A percentile compares a stretch with the other conserved stretches of the same genome.
These are phyloP conservation scores for Colletotrichum melonis DNA, from an alignment of 2,329 filamentous ascomycete genomes.

Conservation along the genomic window DNA sequence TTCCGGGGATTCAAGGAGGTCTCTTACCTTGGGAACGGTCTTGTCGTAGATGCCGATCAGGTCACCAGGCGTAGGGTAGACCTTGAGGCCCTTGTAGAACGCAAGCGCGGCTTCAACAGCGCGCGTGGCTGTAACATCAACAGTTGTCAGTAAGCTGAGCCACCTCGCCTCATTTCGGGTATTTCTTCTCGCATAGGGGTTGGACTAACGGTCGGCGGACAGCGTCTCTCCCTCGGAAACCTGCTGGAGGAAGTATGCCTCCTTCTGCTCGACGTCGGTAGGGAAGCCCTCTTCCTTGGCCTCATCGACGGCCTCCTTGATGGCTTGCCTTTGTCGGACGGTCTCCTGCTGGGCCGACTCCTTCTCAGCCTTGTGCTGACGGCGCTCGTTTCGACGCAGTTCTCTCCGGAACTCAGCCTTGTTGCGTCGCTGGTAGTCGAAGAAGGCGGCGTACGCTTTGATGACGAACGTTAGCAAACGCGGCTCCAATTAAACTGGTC, in stretches of 20 bases:
- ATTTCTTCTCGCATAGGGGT: not conserved
- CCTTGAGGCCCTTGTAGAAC: constrained; percentile 99
- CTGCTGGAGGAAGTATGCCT: constrained; percentile 96
- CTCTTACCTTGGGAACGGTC: constrained; percentile 88
- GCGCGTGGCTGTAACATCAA: constrained; percentile 20
- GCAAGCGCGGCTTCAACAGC: constrained; percentile 87
- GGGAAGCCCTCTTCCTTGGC: constrained; percentile 95
- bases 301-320: constrained; percentile 80
- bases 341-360: constrained; percentile 75
- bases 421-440: constrained; percentile 74
- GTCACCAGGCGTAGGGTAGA: constrained; percentile 93
- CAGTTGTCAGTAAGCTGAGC: constrained; percentile 10
- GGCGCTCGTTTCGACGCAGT: constrained; percentile 80
- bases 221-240: constrained; percentile 89
- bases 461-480: constrained; percentile 32
- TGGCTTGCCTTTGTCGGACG: constrained; percentile 75
- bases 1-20: not conserved
- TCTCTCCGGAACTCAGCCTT: constrained; percentile 74
- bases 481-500: constrained; percentile 3
- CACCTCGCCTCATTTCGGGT: constrained; percentile 29
- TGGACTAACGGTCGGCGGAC: constrained; percentile 80
- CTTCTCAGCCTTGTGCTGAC: constrained; percentile 77
- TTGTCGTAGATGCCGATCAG: constrained; percentile 98
- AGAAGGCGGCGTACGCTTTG: constrained; percentile 74
- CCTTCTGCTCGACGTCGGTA: constrained; percentile 88